A percentile compares a stretch with the other conserved stretches of the same genome.
Evolutionary conservation across 768 basidiomycete species (phyloP).

Genomic region (Rhodosporidiobolus odoratus): DNA sequence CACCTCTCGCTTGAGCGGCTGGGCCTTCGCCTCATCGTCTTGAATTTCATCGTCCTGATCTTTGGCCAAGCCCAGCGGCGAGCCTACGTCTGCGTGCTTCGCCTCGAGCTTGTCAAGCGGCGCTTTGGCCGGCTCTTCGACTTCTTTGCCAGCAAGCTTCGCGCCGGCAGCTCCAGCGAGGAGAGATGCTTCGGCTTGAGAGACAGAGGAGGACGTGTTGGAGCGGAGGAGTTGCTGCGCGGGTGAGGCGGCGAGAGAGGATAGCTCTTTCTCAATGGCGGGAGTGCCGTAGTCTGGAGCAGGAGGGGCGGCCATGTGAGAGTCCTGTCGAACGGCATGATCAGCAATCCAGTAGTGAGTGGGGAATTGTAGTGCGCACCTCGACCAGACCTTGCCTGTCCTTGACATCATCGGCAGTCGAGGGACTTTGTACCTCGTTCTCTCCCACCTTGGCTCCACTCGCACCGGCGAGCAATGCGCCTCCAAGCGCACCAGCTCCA

Average conservation of each 20-base stretch:
- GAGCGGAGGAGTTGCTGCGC: conserved; percentile 30
- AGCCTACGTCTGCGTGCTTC: neutral
- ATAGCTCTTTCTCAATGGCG: conserved; percentile 25
- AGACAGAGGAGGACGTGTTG: neutral
- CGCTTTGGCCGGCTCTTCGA: conserved; percentile 13
- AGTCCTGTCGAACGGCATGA: neutral
- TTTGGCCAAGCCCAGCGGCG: neutral
- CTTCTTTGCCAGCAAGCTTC: neutral
- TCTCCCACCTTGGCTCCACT: conserved; percentile 15
- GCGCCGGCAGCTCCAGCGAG: conserved; percentile 24
- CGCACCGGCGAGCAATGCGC: conserved; percentile 11
- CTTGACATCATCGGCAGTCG: neutral
- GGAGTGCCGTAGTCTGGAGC: conserved; percentile 23
- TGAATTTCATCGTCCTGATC: too few species aligned
- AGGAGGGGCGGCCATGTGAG: neutral
- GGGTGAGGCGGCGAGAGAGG: conserved; percentile 20
- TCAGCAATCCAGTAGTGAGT: rapidly evolving
- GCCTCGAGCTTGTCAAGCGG: neutral
- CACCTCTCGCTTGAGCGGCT: conserved; percentile 17
- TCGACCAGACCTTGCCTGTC: neutral
- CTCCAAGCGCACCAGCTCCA: conserved; percentile 14
- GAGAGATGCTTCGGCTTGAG: conserved; percentile 4
- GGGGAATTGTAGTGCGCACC: neutral
- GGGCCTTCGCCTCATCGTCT: neutral
- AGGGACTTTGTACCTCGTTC: conserved; percentile 16